phyloP scores from a whole-genome alignment of 2,329 filamentous ascomycete species.

The Fusarium robinianum region DNA sequence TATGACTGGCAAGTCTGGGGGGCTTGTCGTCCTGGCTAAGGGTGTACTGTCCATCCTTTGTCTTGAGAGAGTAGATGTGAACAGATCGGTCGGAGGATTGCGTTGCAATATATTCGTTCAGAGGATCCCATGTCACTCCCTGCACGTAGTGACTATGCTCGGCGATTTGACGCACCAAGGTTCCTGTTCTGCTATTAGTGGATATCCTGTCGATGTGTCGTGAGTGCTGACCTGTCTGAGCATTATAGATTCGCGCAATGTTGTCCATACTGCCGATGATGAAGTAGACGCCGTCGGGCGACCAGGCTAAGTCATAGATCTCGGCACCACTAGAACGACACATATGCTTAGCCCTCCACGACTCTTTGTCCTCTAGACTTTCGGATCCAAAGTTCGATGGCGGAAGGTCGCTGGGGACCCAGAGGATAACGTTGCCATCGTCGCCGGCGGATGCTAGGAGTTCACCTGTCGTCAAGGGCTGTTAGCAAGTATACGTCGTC shows the following conservation, averaged over 20 bases:
- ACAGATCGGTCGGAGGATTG: constrained; percentile 98
- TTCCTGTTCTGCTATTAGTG: constrained; percentile 44
- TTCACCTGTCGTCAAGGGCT: constrained; percentile 65
- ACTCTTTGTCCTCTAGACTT: constrained; percentile 88
- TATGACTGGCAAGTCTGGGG: constrained; percentile 77
- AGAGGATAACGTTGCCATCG: constrained; percentile 94
- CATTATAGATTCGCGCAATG: constrained; percentile 94
- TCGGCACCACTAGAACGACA: constrained; percentile 92
- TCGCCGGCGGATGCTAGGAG: constrained; percentile 93
- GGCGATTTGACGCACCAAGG: constrained; percentile 85
- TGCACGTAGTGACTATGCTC: constrained; percentile 99
- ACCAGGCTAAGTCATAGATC: constrained; percentile 98
- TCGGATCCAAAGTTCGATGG: constrained; percentile 78
- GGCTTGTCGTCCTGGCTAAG: constrained; percentile 69
- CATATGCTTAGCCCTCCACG: constrained; percentile 97
- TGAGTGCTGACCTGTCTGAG: constrained; percentile 71
- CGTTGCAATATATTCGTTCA: constrained; percentile 97
- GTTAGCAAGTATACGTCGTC: constrained; percentile 20
- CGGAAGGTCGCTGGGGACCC: constrained; percentile 84
- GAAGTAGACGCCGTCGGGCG: constrained; percentile 93
- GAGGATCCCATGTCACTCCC: constrained; percentile 95
- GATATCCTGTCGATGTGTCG: neutral
- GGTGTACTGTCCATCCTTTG: constrained; percentile 94
- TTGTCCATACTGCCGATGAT: constrained; percentile 99
- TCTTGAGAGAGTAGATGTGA: constrained; percentile 95